phyloP scores from a whole-genome alignment of 257 asterid genomes.

The Nicotiana knightiana region DNA sequence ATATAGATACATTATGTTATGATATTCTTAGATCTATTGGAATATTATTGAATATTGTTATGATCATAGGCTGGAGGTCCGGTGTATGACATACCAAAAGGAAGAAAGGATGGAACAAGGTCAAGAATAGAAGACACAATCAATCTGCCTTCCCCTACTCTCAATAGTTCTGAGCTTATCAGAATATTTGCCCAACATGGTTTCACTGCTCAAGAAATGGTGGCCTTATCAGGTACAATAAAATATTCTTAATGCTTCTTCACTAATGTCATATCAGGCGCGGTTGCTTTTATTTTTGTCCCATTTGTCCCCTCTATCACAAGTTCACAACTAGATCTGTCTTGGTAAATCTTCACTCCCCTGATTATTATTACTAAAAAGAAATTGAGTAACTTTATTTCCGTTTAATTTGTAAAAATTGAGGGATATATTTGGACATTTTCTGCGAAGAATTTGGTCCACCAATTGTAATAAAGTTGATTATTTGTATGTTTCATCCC shows the following conservation, averaged over 20 bases:
- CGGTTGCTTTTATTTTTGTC: too few relatives aligned
- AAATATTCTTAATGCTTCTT: neutral
- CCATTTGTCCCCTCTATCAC: too few relatives aligned
- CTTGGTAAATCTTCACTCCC: too few relatives aligned
- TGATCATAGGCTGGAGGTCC: slow-evolving; percentile 85
- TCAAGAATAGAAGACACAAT: slow-evolving; percentile 78
- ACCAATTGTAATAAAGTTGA: too few relatives aligned
- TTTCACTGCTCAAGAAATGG: slow-evolving; percentile 80
- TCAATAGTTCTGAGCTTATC: slow-evolving; percentile 72
- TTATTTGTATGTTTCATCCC: neutral
- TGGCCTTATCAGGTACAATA: slow-evolving; percentile 64
- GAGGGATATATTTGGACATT: too few relatives aligned
- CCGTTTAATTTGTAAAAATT: too few relatives aligned
- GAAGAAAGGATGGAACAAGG: slow-evolving; percentile 81
- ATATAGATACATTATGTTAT: neutral
- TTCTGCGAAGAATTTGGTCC: too few relatives aligned
- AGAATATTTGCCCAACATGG: slow-evolving; percentile 65
- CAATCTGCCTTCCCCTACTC: slow-evolving; percentile 69
- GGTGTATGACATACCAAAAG: slow-evolving; percentile 63
- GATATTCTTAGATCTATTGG: too few relatives aligned
- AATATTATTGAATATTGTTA: neutral
- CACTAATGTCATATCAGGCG: neutral
- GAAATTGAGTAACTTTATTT: too few relatives aligned
- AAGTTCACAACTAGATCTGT: too few relatives aligned
- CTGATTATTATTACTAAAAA: too few relatives aligned